A percentile compares a stretch with the other conserved stretches of the same genome.
Conservation (phyloP, 2,329 filamentous ascomycete species). For the Gaeumannomyces sp. region DNA sequence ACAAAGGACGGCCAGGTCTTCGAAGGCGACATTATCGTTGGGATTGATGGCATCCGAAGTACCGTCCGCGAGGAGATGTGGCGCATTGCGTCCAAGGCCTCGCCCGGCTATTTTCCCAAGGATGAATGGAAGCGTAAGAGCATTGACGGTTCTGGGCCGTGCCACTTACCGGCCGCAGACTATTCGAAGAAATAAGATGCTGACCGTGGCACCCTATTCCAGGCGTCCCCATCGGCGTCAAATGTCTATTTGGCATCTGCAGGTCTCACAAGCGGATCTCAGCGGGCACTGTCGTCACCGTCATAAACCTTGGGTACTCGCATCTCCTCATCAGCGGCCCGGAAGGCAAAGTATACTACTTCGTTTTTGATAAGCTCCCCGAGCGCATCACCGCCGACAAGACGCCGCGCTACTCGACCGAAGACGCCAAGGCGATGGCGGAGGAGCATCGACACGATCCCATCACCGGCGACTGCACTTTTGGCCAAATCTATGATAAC, state of each 20-base stretch:
- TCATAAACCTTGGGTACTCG: conserved; percentile 11
- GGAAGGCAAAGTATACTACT: conserved; percentile 16
- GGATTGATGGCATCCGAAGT: conserved; percentile 36
- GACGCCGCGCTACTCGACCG: conserved; percentile 14
- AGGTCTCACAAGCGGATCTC: conserved; percentile 10
- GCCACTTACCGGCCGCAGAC: too few species aligned
- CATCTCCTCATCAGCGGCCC: conserved; percentile 14
- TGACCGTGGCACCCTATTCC: too few species aligned
- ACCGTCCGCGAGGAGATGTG: conserved; percentile 14
- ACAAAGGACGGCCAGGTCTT: conserved; percentile 25
- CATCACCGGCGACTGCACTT: conserved; percentile 13
- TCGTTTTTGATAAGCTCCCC: conserved; percentile 13
- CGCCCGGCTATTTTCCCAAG: conserved; percentile 12
- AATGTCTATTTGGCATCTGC: conserved; percentile 18
- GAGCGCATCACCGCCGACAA: conserved; percentile 12
- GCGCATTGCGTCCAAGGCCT: conserved; percentile 9
- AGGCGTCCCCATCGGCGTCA: conserved; percentile 11
- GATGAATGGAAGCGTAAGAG: conserved; percentile 8
- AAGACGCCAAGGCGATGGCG: conserved; percentile 12
- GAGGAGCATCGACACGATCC: conserved; percentile 7
- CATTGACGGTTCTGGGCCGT: too few species aligned
- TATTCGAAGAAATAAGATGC: too few species aligned
- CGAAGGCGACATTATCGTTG: conserved; percentile 29
- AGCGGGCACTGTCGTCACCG: conserved; percentile 4
- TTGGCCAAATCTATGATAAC: conserved; percentile 13